phyloP scores from a whole-genome alignment of 2,329 filamentous ascomycete genomes.

The Diaporthe vexans region DNA sequence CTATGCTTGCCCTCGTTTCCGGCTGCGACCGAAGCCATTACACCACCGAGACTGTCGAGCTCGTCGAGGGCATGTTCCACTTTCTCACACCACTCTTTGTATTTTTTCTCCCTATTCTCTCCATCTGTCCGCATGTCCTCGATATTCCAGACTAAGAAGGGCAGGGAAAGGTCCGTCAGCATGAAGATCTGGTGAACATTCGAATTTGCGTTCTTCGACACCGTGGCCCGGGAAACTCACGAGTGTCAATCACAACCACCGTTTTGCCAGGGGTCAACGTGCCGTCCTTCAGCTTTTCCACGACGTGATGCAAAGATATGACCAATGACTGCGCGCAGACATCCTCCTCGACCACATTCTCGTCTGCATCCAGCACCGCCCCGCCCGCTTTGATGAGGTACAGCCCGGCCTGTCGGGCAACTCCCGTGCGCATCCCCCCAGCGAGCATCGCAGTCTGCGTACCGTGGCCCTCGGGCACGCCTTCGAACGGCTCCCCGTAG shows the following conservation, averaged over 20 bases:
- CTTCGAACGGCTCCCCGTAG: conserved; percentile 28
- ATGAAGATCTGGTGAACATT: too few species aligned
- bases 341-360: conserved; percentile 17
- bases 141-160: conserved; percentile 19
- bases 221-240: too few species aligned
- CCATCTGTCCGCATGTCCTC: conserved; percentile 2
- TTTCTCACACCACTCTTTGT: background rate
- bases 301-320: background rate
- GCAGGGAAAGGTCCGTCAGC: background rate
- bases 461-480: conserved; percentile 34
- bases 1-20: conserved; percentile 25
- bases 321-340: conserved; percentile 1
- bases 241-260: conserved; percentile 28
- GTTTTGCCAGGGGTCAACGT: conserved; percentile 22
- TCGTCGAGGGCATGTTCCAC: background rate
- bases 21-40: conserved; percentile 18
- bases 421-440: conserved; percentile 1
- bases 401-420: conserved; percentile 16
- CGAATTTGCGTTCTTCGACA: too few species aligned
- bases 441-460: conserved; percentile 31
- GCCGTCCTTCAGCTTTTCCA: conserved; percentile 19
- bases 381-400: conserved; percentile 39
- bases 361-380: conserved; percentile 3
- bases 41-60: conserved; percentile 24
- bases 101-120: background rate